phyloP scores from a whole-genome alignment of 257 asterid genomes.

The Eustoma russellianum region DNA sequence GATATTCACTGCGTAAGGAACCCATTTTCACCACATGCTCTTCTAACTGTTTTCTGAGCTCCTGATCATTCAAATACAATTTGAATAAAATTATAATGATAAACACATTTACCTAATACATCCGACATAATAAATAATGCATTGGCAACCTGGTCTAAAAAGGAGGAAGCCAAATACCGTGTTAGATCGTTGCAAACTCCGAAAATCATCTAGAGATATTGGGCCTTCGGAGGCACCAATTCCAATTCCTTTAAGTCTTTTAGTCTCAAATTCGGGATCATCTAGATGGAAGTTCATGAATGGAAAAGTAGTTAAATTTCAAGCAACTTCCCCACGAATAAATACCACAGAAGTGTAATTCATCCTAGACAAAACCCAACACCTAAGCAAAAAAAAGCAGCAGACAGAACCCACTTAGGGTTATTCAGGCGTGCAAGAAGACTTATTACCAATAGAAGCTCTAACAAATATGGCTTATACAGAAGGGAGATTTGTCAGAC shows the following conservation, averaged over 20 bases:
- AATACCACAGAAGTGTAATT: too few species aligned
- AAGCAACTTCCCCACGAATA: too few species aligned
- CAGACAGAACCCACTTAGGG: too few species aligned
- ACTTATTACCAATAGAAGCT: too few species aligned
- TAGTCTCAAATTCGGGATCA: conserved; percentile 57
- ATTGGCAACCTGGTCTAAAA: conserved; percentile 4
- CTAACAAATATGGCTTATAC: too few species aligned
- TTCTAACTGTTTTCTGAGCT: conserved; percentile 85
- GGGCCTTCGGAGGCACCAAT: conserved; percentile 92
- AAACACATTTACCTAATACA: not conserved
- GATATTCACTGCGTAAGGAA: conserved; percentile 55
- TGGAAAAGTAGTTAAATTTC: too few species aligned
- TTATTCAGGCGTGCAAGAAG: too few species aligned
- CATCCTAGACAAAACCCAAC: too few species aligned
- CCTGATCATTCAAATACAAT: conserved; percentile 30
- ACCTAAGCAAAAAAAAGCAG: too few species aligned
- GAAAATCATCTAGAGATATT: conserved; percentile 85
- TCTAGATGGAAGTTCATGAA: conserved; percentile 30
- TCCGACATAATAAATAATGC: not conserved
- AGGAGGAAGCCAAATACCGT: conserved; percentile 37
- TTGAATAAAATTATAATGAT: not conserved
- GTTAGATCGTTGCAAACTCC: conserved; percentile 89
- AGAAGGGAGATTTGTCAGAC: too few species aligned
- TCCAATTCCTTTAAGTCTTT: conserved; percentile 89
- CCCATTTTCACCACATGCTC: conserved; percentile 59